Conservation (phyloP, 2,329 filamentous ascomycete genomes). For the Magnaporthiopsis incrustans region DNA sequence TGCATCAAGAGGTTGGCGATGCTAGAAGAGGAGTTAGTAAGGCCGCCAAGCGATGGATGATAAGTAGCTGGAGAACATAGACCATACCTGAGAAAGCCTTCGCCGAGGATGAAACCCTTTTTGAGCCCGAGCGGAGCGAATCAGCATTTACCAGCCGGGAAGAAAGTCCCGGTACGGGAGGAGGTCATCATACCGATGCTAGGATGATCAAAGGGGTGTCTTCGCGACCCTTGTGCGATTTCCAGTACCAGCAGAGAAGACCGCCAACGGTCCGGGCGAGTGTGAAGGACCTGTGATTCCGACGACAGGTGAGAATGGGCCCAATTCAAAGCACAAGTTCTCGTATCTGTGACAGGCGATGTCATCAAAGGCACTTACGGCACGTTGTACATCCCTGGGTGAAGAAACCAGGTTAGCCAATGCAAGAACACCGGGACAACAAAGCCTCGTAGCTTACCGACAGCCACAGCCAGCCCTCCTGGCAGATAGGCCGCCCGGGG, state of each 20-base stretch:
- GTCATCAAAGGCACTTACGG: conserved; percentile 33
- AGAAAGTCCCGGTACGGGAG: conserved; percentile 17
- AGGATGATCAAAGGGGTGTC: conserved; percentile 83
- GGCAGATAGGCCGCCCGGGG: conserved; percentile 60
- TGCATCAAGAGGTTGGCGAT: conserved; percentile 84
- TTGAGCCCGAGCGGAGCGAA: conserved; percentile 5
- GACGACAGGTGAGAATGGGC: neutral
- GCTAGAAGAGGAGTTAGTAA: conserved; percentile 24
- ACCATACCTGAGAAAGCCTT: conserved; percentile 64
- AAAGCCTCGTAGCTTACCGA: conserved; percentile 47
- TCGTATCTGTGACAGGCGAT: neutral
- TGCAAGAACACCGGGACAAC: no score
- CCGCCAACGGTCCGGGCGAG: conserved; percentile 81
- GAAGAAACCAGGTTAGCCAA: neutral
- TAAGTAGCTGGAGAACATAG: neutral
- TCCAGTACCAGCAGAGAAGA: conserved; percentile 69
- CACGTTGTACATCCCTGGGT: conserved; percentile 86
- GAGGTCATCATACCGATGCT: conserved; percentile 47
- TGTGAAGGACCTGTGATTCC: conserved; percentile 67
- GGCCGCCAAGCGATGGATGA: neutral
- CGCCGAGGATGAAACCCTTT: conserved; percentile 86
- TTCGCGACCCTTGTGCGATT: conserved; percentile 37
- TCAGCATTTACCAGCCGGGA: conserved; percentile 1
- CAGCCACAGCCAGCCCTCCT: conserved; percentile 90
- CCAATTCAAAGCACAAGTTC: neutral